Conservation (phyloP, 257 asterid genomes). For the Ajuga chamaepitys region DNA sequence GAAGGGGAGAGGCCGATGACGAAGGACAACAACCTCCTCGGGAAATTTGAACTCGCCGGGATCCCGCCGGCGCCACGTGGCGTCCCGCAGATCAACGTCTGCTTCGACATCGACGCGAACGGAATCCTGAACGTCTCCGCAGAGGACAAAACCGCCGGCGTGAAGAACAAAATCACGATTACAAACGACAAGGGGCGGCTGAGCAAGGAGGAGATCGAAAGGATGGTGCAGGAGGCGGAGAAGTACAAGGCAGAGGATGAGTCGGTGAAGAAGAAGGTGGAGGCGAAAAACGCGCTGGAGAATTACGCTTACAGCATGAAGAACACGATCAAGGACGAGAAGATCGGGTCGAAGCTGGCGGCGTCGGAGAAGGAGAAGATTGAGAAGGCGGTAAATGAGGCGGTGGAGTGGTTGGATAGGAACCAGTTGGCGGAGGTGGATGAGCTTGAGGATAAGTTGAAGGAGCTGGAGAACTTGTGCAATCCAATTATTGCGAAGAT, state of each 20-base stretch:
- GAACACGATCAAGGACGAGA: constrained; percentile 41
- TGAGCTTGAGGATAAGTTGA: constrained; percentile 51
- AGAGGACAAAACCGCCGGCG: constrained; percentile 49
- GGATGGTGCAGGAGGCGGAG: constrained; percentile 49
- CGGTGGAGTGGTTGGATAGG: constrained; percentile 46
- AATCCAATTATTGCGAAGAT: constrained; percentile 42
- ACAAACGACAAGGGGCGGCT: constrained; percentile 44
- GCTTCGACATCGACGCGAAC: constrained; percentile 50
- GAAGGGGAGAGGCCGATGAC: constrained; percentile 60
- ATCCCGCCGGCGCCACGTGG: constrained; percentile 53
- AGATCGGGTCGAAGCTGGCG: constrained; percentile 28
- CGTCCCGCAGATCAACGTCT: constrained; percentile 44
- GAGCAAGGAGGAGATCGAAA: constrained; percentile 47
- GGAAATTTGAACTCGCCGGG: constrained; percentile 47
- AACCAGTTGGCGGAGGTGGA: constrained; percentile 61
- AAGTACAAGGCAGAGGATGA: constrained; percentile 47
- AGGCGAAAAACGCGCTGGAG: constrained; percentile 46
- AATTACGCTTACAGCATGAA: constrained; percentile 46
- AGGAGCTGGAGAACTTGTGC: constrained; percentile 45
- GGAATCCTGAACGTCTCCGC: constrained; percentile 48
- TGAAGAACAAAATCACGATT: constrained; percentile 42
- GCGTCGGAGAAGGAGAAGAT: constrained; percentile 40
- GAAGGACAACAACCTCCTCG: constrained; percentile 49
- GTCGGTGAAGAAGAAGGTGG: constrained; percentile 41
- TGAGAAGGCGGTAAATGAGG: constrained; percentile 44